Base-by-base conservation (phyloP, 2,329 filamentous ascomycete genomes). In the Bipolaris zeicola region DNA sequence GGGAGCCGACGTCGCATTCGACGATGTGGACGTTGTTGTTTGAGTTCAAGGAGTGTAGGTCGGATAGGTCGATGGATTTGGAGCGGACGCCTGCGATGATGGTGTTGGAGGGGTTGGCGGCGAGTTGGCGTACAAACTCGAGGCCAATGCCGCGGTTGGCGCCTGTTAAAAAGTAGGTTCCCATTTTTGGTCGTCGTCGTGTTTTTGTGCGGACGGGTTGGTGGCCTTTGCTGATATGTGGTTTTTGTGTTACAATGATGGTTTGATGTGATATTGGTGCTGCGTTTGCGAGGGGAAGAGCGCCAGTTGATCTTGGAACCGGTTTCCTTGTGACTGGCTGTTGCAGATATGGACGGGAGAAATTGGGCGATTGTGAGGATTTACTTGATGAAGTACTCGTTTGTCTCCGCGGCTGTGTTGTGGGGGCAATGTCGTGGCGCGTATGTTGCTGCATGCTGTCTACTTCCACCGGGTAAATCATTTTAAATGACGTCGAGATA, bases 21-120 rank as follows among this genome's bases (percentile, higher is more conserved):
- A 79, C 73, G 45, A 78, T 73, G 55, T 79, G 76, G 33, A 78
- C 66, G 52, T 72, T 73, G 26, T 43, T 37, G 16, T 62, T 39
- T 1, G 51, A 49, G 6, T 60, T 60, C 16, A 76, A 57, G 1
- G 66, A 43, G 49, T 74, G 63, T 5, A 76, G 65, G 13, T 70
- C 70, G 4, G 57, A 55, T 11, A 71, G 59, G 44, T 76, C 68
- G 47, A 63, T 58, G 44, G 66, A 63, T 49, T 67, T 63, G 37
- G 72, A 74, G 46, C 79, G 78, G 1, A 76, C 73, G 48, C 64
- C 71, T n/a, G 77, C 72, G 53, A 80, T 75, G 55, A 80, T 73
- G 49, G 65, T 78, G 58, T 74, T 76, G 44, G 61, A 50, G 0
- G 65, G 53, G 31, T 74, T 58, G 8, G 58, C 42, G 34, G 76